These are phyloP conservation scores for Leptomonas pyrrhocoris DNA, from an alignment of 208 protist genomes.

Conservation along the genomic window DNA sequence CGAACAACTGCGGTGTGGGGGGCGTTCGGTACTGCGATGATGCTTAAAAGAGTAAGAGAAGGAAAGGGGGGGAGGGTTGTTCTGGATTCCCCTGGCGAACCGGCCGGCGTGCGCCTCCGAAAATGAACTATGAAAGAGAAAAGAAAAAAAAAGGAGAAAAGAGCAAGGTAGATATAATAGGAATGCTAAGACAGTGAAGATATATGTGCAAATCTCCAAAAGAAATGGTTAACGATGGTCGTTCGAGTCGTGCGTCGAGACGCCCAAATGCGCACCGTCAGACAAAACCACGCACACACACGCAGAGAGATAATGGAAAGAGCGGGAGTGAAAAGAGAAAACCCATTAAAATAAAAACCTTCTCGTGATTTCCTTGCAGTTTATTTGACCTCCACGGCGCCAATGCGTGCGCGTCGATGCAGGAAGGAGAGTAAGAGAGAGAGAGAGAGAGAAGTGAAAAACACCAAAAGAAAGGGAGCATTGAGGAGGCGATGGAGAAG, in stretches of 20 bases:
- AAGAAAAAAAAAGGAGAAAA: background rate
- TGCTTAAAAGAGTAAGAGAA: too few relatives aligned
- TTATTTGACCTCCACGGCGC: too few relatives aligned
- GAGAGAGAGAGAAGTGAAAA: constrained; percentile 1
- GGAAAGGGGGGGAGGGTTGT: background rate
- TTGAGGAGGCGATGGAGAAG: background rate
- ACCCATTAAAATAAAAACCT: background rate
- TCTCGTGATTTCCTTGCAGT: too few relatives aligned
- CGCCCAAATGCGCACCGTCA: background rate
- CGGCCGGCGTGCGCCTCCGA: background rate
- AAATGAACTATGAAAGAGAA: constrained; percentile 4
- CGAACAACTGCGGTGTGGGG: too few relatives aligned
- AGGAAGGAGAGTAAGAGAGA: background rate
- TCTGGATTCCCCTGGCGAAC: background rate
- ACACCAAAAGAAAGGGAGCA: background rate
- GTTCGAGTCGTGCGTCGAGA: background rate
- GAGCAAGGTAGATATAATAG: background rate
- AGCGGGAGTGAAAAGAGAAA: background rate
- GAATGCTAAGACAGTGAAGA: too few relatives aligned
- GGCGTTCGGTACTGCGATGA: too few relatives aligned
- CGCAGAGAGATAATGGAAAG: background rate
- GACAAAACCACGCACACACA: background rate
- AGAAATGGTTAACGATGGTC: background rate
- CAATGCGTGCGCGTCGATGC: too few relatives aligned
- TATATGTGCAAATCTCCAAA: too few relatives aligned